Percentiles rank a stretch among this genome's conserved stretches.
Evolutionary conservation across 164 flowering plant species (phyloP).

Genomic region (Echeveria elegans): DNA sequence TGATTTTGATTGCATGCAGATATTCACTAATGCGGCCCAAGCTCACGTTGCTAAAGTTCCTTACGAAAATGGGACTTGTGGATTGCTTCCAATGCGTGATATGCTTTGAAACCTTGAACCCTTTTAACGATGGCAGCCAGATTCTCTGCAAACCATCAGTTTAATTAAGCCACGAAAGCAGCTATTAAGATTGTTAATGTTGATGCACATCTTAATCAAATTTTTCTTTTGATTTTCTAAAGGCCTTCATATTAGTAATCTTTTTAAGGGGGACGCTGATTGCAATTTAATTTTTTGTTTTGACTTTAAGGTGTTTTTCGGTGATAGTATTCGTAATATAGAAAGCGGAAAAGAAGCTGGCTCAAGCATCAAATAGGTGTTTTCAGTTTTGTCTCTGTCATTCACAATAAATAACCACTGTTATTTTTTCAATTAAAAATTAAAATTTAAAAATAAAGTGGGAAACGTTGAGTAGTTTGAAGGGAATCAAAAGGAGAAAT

Average conservation of each 20-base stretch:
- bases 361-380: too few species aligned
- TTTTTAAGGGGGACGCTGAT: too few species aligned
- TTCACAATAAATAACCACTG: too few species aligned
- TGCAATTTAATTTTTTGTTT: background rate
- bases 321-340: constrained; percentile 81
- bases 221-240: background rate
- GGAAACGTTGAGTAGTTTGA: too few species aligned
- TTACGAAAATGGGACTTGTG: constrained; percentile 65
- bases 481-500: too few species aligned
- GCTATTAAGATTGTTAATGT: constrained; percentile 60
- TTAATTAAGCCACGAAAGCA: constrained; percentile 68
- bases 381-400: too few species aligned
- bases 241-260: too few species aligned
- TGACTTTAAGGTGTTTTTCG: constrained; percentile 71
- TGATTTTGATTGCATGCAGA: constrained; percentile 25
- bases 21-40: constrained; percentile 80
- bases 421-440: too few species aligned
- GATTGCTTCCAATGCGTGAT: constrained; percentile 91
- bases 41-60: constrained; percentile 57
- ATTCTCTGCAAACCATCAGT: constrained; percentile 80
- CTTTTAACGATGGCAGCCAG: constrained; percentile 17
- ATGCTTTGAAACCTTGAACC: constrained; percentile 94
- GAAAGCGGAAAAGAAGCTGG: constrained; percentile 80
- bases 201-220: constrained; percentile 52
- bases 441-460: too few species aligned